Base-by-base conservation (phyloP, 306 rosid species). In the Leucaena leucocephala region DNA sequence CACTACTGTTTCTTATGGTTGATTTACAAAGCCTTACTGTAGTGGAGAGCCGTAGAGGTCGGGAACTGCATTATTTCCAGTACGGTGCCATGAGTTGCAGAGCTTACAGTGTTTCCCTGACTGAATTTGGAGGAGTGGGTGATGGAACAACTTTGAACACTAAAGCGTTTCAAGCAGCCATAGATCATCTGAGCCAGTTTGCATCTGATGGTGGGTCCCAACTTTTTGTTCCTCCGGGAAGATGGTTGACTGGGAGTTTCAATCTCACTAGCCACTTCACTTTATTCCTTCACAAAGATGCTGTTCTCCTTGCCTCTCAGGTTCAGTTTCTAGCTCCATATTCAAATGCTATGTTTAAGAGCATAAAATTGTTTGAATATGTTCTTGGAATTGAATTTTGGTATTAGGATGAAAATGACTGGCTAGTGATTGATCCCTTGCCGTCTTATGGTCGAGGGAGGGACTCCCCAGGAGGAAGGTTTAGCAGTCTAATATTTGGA, bases 241-340 rank as follows among this genome's bases (percentile, higher is more conserved):
- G 83, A 80, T 95, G 99, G 98, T 76, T 93, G 11, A 93, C 98
- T 16, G 99, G 98, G 0, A 91, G 98, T 81, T 93, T 95, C 87
- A 93, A 91, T 78, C 91, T 95, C 81, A 93, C 94, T 9, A 93
- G 96, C 74, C 93, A 91, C 76, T 94, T 94, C 89, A 94, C 97
- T 69, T 86, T 94, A 16, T 92, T 88, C 82, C 80, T 95, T 21
- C 87, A 95, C 2, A 91, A 89, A 75, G 97, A 89, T 83, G 98
- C 98, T n/a, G 86, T 87, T 0, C 76, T 93, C 75, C 98, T 93
- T 58, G 99, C 68, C n/a, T 85, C 97, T 66, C 94, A 91, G 97
- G 99, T 91, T 21, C 52, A 27, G 11, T 59, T 39, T 40, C 12
- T 55, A 7, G 15, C 27, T 71, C 50, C 44, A 46, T 70, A 74